Percentiles rank a stretch among this genome's conserved stretches.
These are phyloP conservation scores for Cordyceps javanica DNA, from an alignment of 2,329 filamentous ascomycete species.

Conservation along the genomic window DNA sequence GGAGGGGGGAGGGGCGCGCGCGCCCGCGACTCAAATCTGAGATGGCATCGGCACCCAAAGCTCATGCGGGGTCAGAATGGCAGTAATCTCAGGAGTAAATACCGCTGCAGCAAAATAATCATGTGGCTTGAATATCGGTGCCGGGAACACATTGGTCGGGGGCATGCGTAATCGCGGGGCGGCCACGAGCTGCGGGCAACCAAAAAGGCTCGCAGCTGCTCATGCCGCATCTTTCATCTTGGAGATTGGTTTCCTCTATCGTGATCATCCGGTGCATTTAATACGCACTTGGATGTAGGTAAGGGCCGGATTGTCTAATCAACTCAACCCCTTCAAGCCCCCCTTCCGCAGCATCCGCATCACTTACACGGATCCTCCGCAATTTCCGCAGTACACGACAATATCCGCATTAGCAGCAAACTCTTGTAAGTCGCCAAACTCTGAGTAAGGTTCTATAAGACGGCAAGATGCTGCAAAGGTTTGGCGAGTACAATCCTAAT, in stretches of 20 bases:
- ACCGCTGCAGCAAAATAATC: neutral
- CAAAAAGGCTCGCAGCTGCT: too few relatives aligned
- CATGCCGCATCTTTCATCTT: too few relatives aligned
- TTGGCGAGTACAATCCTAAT: too few relatives aligned
- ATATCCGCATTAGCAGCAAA: neutral
- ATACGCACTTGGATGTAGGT: too few relatives aligned
- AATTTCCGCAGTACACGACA: slow-evolving; percentile 10
- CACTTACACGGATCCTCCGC: neutral
- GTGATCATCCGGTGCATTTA: too few relatives aligned
- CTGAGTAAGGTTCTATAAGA: neutral
- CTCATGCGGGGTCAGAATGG: neutral
- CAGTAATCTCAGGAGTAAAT: neutral
- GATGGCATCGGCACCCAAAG: neutral
- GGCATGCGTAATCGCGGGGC: too few relatives aligned
- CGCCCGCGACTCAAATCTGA: neutral
- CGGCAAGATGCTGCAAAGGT: neutral
- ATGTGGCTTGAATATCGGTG: neutral
- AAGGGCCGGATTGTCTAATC: neutral
- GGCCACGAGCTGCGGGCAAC: too few relatives aligned
- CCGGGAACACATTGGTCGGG: too few relatives aligned
- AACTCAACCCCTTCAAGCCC: neutral
- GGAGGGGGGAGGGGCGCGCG: neutral
- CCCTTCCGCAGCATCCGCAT: neutral
- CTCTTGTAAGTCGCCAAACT: neutral
- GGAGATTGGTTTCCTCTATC: too few relatives aligned